phyloP scores from a whole-genome alignment of 2,329 filamentous ascomycete species.

The Penicillium sclerotigenum region DNA sequence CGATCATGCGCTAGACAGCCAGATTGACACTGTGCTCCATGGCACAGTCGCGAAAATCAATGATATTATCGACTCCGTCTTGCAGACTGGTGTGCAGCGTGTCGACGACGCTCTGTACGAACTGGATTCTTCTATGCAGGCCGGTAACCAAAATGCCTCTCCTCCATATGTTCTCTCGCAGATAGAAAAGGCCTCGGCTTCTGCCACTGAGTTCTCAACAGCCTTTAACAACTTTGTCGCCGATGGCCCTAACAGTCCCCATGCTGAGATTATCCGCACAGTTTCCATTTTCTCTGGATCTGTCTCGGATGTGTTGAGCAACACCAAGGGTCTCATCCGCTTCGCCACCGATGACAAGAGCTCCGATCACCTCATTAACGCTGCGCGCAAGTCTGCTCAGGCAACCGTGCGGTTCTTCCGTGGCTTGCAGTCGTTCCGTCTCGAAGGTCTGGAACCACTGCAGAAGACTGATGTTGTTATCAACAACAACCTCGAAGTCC shows the following conservation, averaged over 20 bases:
- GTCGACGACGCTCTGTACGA: conserved; percentile 97
- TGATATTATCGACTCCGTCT: conserved; percentile 93
- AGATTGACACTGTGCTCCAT: conserved; percentile 85
- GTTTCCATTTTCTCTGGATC: conserved; percentile 88
- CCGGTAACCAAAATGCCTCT: conserved; percentile 95
- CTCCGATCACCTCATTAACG: conserved; percentile 76
- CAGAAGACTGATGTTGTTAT: conserved; percentile 97
- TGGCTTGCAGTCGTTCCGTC: conserved; percentile 84
- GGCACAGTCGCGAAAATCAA: conserved; percentile 90
- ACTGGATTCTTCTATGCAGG: conserved; percentile 95
- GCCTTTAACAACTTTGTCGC: conserved; percentile 98
- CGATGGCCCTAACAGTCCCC: conserved; percentile 85
- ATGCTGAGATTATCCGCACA: conserved; percentile 88
- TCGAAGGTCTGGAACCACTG: conserved; percentile 83
- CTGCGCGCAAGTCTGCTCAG: conserved; percentile 77
- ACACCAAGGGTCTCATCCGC: conserved; percentile 90
- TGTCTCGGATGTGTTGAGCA: conserved; percentile 88
- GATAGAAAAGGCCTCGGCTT: conserved; percentile 92
- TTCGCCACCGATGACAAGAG: conserved; percentile 96
- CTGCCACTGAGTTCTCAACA: conserved; percentile 94
- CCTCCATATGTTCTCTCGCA: conserved; percentile 93
- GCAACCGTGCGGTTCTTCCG: conserved; percentile 95
- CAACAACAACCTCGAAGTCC: conserved; percentile 94
- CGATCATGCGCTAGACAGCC: conserved; percentile 78
- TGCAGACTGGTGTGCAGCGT: conserved; percentile 86